Evolutionary conservation across 345 rosid genomes (phyloP).

Genomic region (Excoecaria cochinchinensis): DNA sequence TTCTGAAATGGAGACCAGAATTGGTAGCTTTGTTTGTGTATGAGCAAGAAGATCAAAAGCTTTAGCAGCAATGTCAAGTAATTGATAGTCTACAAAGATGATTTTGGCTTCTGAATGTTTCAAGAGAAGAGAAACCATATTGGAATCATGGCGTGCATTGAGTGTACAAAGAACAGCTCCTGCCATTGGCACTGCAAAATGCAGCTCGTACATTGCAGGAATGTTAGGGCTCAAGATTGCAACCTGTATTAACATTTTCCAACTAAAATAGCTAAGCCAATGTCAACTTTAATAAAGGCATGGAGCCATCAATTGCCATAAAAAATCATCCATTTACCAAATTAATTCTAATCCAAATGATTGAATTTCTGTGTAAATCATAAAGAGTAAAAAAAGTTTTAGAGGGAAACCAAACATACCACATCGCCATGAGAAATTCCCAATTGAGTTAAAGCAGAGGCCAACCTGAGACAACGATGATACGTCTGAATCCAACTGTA

Average conservation of each 20-base stretch:
- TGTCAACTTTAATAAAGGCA: neutral
- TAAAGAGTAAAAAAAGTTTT: neutral
- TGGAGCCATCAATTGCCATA: too few species aligned
- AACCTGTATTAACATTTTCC: constrained; percentile 39
- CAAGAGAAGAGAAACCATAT: constrained; percentile 51
- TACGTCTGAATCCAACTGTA: constrained; percentile 66
- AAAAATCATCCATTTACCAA: too few species aligned
- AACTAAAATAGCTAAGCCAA: neutral
- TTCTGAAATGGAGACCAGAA: constrained; percentile 49
- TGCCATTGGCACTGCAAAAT: constrained; percentile 81
- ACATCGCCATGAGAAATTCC: constrained; percentile 66
- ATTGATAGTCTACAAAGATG: constrained; percentile 55
- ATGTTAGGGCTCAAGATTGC: constrained; percentile 65
- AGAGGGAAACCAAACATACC: constrained; percentile 34
- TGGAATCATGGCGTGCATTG: constrained; percentile 56
- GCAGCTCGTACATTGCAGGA: constrained; percentile 81
- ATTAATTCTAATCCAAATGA: neutral
- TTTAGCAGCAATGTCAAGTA: constrained; percentile 47
- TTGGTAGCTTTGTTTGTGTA: constrained; percentile 34
- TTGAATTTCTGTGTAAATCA: neutral
- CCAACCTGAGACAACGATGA: constrained; percentile 61
- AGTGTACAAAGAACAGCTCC: constrained; percentile 74
- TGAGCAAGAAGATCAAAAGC: constrained; percentile 54
- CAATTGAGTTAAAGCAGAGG: constrained; percentile 64
- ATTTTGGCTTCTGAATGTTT: constrained; percentile 58